Conservation (phyloP, 2,329 filamentous ascomycete species). For the Knufia fluminis region DNA sequence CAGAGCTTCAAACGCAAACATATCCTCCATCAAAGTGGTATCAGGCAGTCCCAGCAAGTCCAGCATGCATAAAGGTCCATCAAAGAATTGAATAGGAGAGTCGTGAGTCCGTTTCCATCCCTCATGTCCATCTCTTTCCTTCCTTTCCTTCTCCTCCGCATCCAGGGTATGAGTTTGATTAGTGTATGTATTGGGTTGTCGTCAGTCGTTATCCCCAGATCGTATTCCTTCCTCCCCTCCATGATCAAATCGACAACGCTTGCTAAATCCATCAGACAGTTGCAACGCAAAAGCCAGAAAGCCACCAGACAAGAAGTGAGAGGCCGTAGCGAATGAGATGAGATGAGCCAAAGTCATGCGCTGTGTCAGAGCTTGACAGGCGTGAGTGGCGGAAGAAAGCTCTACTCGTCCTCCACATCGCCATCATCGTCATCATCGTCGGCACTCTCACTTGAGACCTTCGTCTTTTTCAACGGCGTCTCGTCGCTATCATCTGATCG, state of each 20-base stretch:
- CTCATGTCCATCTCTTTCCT: not conserved
- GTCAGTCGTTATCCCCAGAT: conserved; percentile 12
- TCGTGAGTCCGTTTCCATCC: not conserved
- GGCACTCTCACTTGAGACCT: conserved; percentile 38
- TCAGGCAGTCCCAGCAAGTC: conserved; percentile 16
- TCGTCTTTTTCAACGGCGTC: conserved; percentile 42
- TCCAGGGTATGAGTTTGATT: not conserved
- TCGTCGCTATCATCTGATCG: conserved; percentile 37
- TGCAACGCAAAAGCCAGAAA: conserved; percentile 12
- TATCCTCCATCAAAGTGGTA: not conserved
- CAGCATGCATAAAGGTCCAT: conserved; percentile 17
- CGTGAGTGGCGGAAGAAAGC: not conserved
- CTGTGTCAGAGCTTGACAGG: conserved; percentile 9
- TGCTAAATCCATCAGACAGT: conserved; percentile 21
- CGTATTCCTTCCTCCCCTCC: conserved; percentile 8
- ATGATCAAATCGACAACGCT: conserved; percentile 15
- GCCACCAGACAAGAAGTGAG: conserved; percentile 13
- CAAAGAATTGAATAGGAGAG: conserved; percentile 8
- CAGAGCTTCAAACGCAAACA: conserved; percentile 4
- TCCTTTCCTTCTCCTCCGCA: not conserved
- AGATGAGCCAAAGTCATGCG: not conserved
- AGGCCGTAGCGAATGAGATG: conserved; percentile 7
- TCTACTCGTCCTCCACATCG: conserved; percentile 43
- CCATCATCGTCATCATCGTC: conserved; percentile 46
- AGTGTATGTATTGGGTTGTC: not conserved